A percentile compares a stretch with the other conserved stretches of the same genome.
These are phyloP conservation scores for Gastrolobium bilobum DNA, from an alignment of 306 rosid species.

Conservation along the genomic window DNA sequence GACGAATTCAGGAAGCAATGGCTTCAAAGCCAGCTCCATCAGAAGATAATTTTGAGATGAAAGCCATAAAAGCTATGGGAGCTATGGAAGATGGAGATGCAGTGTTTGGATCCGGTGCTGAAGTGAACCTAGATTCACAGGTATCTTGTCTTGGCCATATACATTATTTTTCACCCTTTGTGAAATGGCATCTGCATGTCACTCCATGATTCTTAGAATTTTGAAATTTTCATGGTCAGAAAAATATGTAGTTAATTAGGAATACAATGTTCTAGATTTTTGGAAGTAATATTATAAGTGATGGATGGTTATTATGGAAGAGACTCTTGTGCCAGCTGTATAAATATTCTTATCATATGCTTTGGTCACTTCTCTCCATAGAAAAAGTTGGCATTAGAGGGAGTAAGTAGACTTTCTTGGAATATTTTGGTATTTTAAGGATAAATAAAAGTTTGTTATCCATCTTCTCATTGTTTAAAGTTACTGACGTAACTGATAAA, in stretches of 20 bases:
- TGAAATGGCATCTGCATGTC: conserved; percentile 1
- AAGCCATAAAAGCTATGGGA: conserved; percentile 94
- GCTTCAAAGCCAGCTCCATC: conserved; percentile 82
- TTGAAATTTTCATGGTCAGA: not conserved
- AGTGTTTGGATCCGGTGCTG: conserved; percentile 88
- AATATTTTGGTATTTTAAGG: not conserved
- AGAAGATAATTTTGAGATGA: conserved; percentile 88
- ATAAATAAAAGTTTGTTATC: not conserved
- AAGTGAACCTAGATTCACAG: conserved; percentile 96
- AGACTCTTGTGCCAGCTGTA: not conserved
- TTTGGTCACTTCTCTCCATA: not conserved
- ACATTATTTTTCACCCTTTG: conserved; percentile 16
- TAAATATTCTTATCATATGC: not conserved
- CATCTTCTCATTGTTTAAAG: conserved; percentile 1
- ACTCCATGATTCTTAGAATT: not conserved
- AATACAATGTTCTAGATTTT: conserved; percentile 3
- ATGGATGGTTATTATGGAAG: not conserved
- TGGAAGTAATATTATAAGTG: not conserved
- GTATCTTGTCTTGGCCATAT: conserved; percentile 49
- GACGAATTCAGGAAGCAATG: conserved; percentile 81
- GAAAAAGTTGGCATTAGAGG: not conserved
- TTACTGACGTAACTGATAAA: conserved; percentile 23
- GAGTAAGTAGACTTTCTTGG: not conserved
- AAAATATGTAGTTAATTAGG: not conserved
- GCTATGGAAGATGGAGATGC: conserved; percentile 98